Conservation (phyloP, 2,329 filamentous ascomycete species). For the Fusarium phyllophilum region DNA sequence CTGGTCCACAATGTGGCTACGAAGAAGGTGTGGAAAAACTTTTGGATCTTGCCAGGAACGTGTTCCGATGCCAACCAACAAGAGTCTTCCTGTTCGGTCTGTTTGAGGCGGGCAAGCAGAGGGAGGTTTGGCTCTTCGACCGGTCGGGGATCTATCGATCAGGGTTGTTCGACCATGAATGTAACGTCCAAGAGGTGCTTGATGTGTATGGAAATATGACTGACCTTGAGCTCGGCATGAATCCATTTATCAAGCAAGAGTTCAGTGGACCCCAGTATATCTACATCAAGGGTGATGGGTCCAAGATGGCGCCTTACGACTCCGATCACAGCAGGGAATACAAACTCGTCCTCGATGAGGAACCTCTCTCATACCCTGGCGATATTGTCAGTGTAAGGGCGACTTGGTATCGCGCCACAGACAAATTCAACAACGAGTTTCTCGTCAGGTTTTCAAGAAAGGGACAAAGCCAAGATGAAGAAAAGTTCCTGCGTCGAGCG, state of each 20-base stretch:
- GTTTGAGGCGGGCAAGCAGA: constrained; percentile 8
- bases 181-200: background rate
- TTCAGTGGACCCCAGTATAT: background rate
- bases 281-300: background rate
- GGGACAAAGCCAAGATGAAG: background rate
- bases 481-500: constrained; percentile 24
- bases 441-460: constrained; percentile 34
- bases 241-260: background rate
- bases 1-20: background rate
- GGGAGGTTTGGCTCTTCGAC: constrained; percentile 41
- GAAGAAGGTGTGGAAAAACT: background rate
- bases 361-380: background rate
- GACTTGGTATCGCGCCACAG: constrained; percentile 24
- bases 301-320: background rate
- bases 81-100: constrained; percentile 34
- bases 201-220: constrained; percentile 16
- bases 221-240: constrained; percentile 10
- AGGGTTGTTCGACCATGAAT: background rate
- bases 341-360: constrained; percentile 7
- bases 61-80: constrained; percentile 23
- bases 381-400: constrained; percentile 31
- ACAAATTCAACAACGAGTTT: background rate
- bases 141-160: constrained; percentile 35
- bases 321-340: background rate
- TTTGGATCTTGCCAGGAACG: background rate